phyloP scores from a whole-genome alignment of 768 basidiomycete genomes.

The Pleurotus sapidus region DNA sequence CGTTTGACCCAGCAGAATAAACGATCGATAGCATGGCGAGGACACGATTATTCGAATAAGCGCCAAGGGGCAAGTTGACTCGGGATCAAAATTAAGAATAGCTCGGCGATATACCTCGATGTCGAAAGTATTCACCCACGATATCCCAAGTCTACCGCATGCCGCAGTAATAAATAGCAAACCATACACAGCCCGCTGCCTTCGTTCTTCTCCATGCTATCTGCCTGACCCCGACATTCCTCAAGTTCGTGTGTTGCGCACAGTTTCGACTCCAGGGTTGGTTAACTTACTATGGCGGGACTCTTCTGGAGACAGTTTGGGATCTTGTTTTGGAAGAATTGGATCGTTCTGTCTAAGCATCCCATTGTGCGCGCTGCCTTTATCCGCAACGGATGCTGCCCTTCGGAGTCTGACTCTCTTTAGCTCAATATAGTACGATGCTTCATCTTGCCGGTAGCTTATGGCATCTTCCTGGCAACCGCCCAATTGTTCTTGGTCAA shows the following conservation, averaged over 20 bases:
- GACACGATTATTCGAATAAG: too few relatives aligned
- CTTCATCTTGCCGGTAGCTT: conserved; percentile 61
- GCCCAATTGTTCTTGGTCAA: conserved; percentile 60
- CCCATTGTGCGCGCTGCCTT: conserved; percentile 45
- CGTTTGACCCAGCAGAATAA: conserved; percentile 40
- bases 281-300: conserved; percentile 18
- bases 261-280: neutral
- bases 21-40: neutral
- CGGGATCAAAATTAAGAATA: too few relatives aligned
- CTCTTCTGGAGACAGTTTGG: conserved; percentile 62
- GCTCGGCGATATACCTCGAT: neutral
- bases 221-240: neutral
- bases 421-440: conserved; percentile 62
- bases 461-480: conserved; percentile 63
- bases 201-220: neutral
- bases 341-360: conserved; percentile 68
- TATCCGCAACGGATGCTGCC: conserved; percentile 1
- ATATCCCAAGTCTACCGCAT: neutral
- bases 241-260: neutral
- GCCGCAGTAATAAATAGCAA: neutral
- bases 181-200: neutral
- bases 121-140: conserved; percentile 2
- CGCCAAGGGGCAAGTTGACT: too few relatives aligned
- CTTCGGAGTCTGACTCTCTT: neutral
- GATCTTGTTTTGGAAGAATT: conserved; percentile 69